phyloP scores from a whole-genome alignment of 805 yeast genomes.

The Tetrapisispora iriomotensis region DNA sequence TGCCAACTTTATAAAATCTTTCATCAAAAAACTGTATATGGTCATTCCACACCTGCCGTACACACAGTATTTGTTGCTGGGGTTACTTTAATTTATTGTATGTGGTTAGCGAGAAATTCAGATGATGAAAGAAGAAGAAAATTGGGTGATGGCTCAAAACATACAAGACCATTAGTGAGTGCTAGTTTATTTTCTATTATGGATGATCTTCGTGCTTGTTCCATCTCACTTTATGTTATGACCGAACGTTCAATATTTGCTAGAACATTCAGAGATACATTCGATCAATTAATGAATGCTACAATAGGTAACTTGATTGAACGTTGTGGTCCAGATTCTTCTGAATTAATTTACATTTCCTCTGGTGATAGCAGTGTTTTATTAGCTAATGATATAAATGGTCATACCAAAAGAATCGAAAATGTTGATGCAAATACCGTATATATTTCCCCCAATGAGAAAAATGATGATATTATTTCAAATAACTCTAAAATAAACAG shows the following conservation, averaged over 20 bases:
- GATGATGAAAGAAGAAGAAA: conserved; percentile 47
- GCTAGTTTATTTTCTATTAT: conserved; percentile 44
- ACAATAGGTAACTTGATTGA: conserved; percentile 53
- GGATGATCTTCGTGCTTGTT: conserved; percentile 57
- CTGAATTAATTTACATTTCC: conserved; percentile 38
- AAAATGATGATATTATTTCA: background rate
- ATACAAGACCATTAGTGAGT: conserved; percentile 49
- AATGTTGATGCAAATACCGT: background rate
- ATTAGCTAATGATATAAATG: conserved; percentile 4
- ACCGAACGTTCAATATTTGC: conserved; percentile 57
- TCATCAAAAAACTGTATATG: conserved; percentile 51
- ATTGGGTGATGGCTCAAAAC: conserved; percentile 48
- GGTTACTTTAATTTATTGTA: conserved; percentile 53
- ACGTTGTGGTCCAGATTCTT: conserved; percentile 54
- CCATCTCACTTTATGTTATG: conserved; percentile 55
- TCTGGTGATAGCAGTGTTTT: conserved; percentile 2
- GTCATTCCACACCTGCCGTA: conserved; percentile 57
- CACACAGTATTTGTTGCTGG: conserved; percentile 64
- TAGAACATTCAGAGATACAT: conserved; percentile 51
- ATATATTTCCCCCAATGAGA: background rate
- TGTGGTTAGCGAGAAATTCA: conserved; percentile 55
- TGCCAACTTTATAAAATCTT: conserved; percentile 55
- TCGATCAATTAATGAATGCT: conserved; percentile 56
- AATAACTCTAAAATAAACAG: background rate
- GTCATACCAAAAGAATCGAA: conserved; percentile 3